phyloP scores from a whole-genome alignment of 2,329 filamentous ascomycete species.

The Colletotrichum filicis region DNA sequence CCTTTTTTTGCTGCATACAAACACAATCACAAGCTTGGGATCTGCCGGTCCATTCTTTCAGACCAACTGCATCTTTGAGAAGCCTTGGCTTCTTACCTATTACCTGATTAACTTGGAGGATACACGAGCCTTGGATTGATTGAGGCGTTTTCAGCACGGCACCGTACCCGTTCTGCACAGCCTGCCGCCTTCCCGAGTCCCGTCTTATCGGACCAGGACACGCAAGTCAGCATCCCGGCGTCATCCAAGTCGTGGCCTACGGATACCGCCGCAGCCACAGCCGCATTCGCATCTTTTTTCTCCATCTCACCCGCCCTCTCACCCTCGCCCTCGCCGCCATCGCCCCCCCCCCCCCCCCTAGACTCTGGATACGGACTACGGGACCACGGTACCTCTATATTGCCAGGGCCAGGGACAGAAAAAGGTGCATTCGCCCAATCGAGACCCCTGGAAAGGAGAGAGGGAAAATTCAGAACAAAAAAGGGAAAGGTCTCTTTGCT shows the following conservation, averaged over 20 bases:
- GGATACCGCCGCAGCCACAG: slow-evolving; percentile 6
- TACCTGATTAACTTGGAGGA: too few species aligned
- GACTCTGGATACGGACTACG: too few species aligned
- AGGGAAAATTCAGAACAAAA: not conserved
- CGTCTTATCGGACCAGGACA: not conserved
- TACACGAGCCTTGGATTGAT: too few species aligned
- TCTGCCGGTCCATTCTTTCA: not conserved
- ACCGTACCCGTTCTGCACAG: not conserved
- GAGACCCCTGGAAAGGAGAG: not conserved
- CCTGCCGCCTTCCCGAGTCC: not conserved
- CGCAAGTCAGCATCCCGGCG: slow-evolving; percentile 4
- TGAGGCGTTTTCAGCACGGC: too few species aligned
- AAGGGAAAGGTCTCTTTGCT: not conserved
- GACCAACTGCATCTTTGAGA: not conserved
- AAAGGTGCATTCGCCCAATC: not conserved
- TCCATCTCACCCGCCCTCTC: not conserved
- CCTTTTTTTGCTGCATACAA: not conserved
- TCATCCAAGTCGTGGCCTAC: slow-evolving; percentile 24
- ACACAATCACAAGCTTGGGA: not conserved
- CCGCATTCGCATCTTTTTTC: not conserved
- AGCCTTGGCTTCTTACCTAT: too few species aligned
- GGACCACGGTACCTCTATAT: not conserved
- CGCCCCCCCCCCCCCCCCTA: not conserved
- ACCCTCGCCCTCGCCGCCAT: not conserved
- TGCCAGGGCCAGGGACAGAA: not conserved